Evolutionary conservation across 306 rosid species (phyloP).

Genomic region (Sesbania bispinosa): DNA sequence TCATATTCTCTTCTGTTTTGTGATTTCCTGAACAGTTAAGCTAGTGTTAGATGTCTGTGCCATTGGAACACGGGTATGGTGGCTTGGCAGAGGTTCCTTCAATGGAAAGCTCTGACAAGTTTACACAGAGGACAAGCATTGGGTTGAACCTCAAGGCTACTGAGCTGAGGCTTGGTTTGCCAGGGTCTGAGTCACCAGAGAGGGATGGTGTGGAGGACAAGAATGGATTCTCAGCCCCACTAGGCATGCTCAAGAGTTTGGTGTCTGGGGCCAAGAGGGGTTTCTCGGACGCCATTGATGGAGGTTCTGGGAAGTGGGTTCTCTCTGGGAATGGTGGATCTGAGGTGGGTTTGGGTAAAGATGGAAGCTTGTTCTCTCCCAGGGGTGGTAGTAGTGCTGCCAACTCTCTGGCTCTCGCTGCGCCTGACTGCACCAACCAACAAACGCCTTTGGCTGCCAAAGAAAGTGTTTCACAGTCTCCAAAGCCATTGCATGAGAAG

Average conservation of each 20-base stretch:
- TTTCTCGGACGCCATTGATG: slow-evolving; percentile 82
- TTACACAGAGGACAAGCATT: slow-evolving; percentile 23
- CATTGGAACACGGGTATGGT: slow-evolving; percentile 68
- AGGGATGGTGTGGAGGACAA: slow-evolving; percentile 41
- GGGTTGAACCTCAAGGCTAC: slow-evolving; percentile 83
- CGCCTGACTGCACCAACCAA: slow-evolving; percentile 39
- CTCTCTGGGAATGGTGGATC: slow-evolving; percentile 66
- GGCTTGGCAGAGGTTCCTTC: slow-evolving; percentile 54
- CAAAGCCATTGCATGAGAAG: slow-evolving; percentile 64
- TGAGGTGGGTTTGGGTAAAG: slow-evolving; percentile 52
- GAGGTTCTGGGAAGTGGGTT: slow-evolving; percentile 66
- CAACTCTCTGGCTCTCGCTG: slow-evolving; percentile 34
- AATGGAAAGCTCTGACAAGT: slow-evolving; percentile 56
- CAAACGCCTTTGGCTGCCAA: slow-evolving; percentile 45
- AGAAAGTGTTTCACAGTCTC: slow-evolving; percentile 53
- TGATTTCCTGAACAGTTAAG: background rate
- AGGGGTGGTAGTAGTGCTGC: slow-evolving; percentile 39
- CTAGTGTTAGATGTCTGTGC: slow-evolving; percentile 61
- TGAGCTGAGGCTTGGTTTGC: slow-evolving; percentile 86
- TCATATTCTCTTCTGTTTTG: background rate
- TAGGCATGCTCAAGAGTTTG: slow-evolving; percentile 41
- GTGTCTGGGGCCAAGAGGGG: slow-evolving; percentile 86
- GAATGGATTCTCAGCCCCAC: slow-evolving; percentile 22
- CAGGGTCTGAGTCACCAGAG: slow-evolving; percentile 81
- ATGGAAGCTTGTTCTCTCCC: slow-evolving; percentile 55